phyloP scores from a whole-genome alignment of 208 protist genomes.

The Leishmania major region DNA sequence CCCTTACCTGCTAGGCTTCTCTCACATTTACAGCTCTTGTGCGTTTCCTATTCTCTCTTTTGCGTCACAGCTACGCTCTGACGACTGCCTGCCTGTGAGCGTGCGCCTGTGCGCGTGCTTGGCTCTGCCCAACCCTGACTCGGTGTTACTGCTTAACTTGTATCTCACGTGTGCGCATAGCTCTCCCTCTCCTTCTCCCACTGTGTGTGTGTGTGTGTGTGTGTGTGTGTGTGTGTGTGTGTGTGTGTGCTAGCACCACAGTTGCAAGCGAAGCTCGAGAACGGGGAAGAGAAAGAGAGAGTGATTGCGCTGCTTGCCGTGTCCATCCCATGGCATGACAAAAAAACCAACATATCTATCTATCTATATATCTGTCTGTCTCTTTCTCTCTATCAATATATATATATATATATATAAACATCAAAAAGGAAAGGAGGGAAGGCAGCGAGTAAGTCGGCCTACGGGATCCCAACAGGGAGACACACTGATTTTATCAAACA shows the following conservation, averaged over 20 bases:
- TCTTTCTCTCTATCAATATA: background rate
- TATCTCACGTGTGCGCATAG: background rate
- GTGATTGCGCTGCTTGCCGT: background rate
- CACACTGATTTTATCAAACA: background rate
- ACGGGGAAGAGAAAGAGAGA: background rate
- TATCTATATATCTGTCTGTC: background rate
- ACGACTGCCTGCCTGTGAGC: slow-evolving; percentile 3
- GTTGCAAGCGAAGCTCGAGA: background rate
- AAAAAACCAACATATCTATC: background rate
- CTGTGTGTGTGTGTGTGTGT: background rate
- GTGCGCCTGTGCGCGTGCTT: background rate
- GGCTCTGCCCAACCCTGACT: background rate
- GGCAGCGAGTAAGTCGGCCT: background rate
- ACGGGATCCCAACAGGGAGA: background rate
- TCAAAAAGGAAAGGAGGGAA: too few species aligned
- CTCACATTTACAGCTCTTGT: background rate
- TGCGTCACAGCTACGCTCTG: background rate
- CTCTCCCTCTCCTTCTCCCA: too few species aligned
- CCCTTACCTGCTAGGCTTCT: background rate
- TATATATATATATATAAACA: background rate
- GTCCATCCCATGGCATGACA: background rate
- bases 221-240: background rate
- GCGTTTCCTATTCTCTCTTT: background rate
- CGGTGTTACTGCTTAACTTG: background rate
- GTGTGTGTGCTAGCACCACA: background rate